Base-by-base conservation (phyloP, 1,284 basidiomycete species). In the Mycosarcoma maydis region DNA sequence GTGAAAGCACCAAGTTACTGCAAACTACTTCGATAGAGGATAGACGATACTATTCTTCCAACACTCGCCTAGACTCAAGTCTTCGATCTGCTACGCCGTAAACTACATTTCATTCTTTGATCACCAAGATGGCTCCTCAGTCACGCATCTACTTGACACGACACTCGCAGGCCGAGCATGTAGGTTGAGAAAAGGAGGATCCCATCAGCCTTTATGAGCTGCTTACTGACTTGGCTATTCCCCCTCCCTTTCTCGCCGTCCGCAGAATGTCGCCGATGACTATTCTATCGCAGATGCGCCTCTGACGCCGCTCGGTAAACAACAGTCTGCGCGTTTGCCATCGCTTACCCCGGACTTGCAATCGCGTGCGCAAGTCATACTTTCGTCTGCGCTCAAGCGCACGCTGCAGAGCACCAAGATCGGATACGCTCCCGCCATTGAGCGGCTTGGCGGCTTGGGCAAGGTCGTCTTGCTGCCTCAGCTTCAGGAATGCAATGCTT, bases 401-500 rank as follows among this genome's bases (percentile, higher is more conserved):
- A 81, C 80, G 8, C 59, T 81, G 34, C 79, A 80, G 49, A 76
- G 73, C 46, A 80, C 77, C 32, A 59, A 61, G 53, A 72, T 78
- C 41, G 80, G 77, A 36, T 80, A 76, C 37, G 61, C 69, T 13
- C 67, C 72, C 11, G 59, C 67, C 17, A 69, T 80, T 32, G 58
- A 75, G 49, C 70, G 77, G 14, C 65, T 80, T 2, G 76, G 77
- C n/a, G 79, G 77, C 9, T 30, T 65, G 11, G 42, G 39, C 23
- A 72, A 73, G 34, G 73, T 78, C 3, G 65, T 78, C 10, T 23
- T 72, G 27, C 66, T 81, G 23, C 80, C 80, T 13, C 75, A 80
- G 64, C 61, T 78, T 27, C 80, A 81, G 52, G 77, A 81, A 38
- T 80, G 76, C 60, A 81, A 77, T 55, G 75, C 47, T 23, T 70